Evolutionary conservation across 805 yeast species (phyloP).

Genomic region (Wickerhamiella vanderwaltii): DNA sequence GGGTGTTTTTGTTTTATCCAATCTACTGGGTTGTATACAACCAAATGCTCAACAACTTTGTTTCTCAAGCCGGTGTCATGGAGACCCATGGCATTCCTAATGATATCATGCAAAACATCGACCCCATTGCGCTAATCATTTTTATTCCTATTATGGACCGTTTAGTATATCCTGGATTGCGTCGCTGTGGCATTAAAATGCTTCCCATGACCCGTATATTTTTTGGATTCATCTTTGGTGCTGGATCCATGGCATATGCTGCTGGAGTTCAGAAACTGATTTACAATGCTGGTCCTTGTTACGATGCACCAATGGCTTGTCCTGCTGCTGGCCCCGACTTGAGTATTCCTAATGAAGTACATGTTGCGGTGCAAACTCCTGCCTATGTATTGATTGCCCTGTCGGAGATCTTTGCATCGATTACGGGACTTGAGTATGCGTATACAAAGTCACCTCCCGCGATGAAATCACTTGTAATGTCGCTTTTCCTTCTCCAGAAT

Average conservation of each 20-base stretch:
- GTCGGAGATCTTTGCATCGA: conserved; percentile 67
- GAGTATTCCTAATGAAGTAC: conserved; percentile 39
- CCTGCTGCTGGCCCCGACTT: conserved; percentile 24
- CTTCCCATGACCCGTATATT: conserved; percentile 62
- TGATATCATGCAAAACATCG: conserved; percentile 64
- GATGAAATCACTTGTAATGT: conserved; percentile 54
- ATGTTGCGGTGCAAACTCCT: conserved; percentile 61
- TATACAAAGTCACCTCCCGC: conserved; percentile 67
- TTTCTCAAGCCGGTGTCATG: conserved; percentile 65
- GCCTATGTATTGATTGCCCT: conserved; percentile 62
- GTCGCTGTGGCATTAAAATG: conserved; percentile 40
- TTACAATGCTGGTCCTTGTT: conserved; percentile 64
- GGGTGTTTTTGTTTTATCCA: conserved; percentile 58
- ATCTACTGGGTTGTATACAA: conserved; percentile 64
- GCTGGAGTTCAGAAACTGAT: conserved; percentile 62
- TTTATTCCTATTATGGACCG: conserved; percentile 62
- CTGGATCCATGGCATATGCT: conserved; percentile 60
- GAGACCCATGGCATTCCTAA: conserved; percentile 67
- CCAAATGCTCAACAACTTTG: conserved; percentile 61
- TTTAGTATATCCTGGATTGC: conserved; percentile 42
- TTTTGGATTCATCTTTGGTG: conserved; percentile 54
- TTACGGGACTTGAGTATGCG: conserved; percentile 76
- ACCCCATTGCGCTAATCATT: conserved; percentile 64
- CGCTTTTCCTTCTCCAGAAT: conserved; percentile 50
- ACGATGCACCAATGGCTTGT: conserved; percentile 48